A percentile compares a stretch with the other conserved stretches of the same genome.
These are phyloP conservation scores for Paramecium tetraurelia DNA, from an alignment of 73 alveolate species.

Conservation along the genomic window DNA sequence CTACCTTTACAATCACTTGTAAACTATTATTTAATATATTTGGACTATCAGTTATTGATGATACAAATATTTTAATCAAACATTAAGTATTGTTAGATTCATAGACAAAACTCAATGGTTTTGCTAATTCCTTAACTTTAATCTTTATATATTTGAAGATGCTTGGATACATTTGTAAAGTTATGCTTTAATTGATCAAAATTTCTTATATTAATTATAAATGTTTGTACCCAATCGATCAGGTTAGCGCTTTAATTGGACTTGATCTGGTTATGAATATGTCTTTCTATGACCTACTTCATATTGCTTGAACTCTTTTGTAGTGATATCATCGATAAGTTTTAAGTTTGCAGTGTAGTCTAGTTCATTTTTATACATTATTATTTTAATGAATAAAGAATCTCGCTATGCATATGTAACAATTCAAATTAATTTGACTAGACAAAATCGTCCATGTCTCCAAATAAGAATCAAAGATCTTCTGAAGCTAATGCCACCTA, in stretches of 20 bases:
- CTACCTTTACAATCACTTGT: neutral
- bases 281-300: neutral
- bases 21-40: conserved; percentile 17
- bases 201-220: neutral
- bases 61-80: neutral
- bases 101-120: conserved; percentile 1
- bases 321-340: neutral
- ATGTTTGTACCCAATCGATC: neutral
- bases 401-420: conserved; percentile 31
- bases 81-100: conserved; percentile 1
- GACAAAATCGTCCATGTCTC: conserved; percentile 17
- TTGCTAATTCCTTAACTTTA: neutral
- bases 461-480: neutral
- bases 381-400: neutral
- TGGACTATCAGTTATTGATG: conserved; percentile 17
- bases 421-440: neutral
- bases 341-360: neutral
- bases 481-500: neutral
- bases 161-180: neutral
- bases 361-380: neutral
- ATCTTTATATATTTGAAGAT: conserved; percentile 3
- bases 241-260: neutral
- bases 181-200: neutral
- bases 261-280: neutral
- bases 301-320: neutral